Conservation (phyloP, 768 basidiomycete genomes). For the Mycena chlorophos region DNA sequence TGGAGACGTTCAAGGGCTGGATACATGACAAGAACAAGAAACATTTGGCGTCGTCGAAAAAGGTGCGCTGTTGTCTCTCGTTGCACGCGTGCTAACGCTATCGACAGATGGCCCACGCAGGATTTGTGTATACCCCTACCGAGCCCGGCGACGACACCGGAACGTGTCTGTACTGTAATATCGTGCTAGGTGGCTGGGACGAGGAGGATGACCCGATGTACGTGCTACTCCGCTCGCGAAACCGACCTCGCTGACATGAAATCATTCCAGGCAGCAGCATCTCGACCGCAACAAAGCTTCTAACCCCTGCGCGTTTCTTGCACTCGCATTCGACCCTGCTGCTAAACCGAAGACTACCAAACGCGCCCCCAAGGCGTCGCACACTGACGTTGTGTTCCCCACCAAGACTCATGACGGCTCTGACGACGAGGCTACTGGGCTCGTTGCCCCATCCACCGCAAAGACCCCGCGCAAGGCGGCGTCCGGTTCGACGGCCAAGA, state of each 20-base stretch:
- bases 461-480: slow-evolving; percentile 24
- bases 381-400: slow-evolving; percentile 38
- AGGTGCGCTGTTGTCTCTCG: slow-evolving; percentile 40
- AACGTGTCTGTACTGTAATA: slow-evolving; percentile 82
- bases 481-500: slow-evolving; percentile 24
- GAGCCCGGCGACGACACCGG: slow-evolving; percentile 72
- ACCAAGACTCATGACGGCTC: slow-evolving; percentile 43
- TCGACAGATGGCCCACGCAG: slow-evolving; percentile 81
- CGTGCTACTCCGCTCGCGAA: slow-evolving; percentile 29
- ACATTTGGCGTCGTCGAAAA: slow-evolving; percentile 71
- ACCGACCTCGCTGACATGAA: slow-evolving; percentile 13
- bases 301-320: slow-evolving; percentile 44
- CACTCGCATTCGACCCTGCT: slow-evolving; percentile 27
- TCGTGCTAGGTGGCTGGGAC: slow-evolving; percentile 85
- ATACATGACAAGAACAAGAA: slow-evolving; percentile 61
- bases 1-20: slow-evolving; percentile 71
- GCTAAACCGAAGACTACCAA: slow-evolving; percentile 31
- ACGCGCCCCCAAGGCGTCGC: slow-evolving; percentile 29
- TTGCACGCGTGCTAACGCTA: slow-evolving; percentile 5
- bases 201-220: slow-evolving; percentile 84
- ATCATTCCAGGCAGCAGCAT: slow-evolving; percentile 68
- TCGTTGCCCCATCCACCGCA: slow-evolving; percentile 19
- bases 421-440: slow-evolving; percentile 29
- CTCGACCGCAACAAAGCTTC: slow-evolving; percentile 59
- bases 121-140: slow-evolving; percentile 80